Conservation (phyloP, 2,329 filamentous ascomycete genomes). For the Apiospora kogelbergensis region DNA sequence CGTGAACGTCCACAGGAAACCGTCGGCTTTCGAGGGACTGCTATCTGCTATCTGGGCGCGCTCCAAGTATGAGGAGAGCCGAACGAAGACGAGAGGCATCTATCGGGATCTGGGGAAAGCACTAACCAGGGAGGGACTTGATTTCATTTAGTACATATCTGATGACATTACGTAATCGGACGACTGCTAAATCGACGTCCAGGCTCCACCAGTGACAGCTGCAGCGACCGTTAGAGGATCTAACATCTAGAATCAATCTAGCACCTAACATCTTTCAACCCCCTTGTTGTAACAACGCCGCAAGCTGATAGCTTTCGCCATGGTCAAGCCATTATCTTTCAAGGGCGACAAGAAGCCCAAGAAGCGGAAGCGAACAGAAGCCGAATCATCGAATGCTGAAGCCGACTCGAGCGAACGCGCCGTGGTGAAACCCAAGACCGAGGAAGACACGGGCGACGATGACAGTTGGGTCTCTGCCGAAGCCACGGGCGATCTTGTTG, state of each 20-base stretch:
- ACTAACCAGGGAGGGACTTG: background rate
- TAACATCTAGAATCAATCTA: background rate
- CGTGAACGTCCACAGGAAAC: constrained; percentile 23
- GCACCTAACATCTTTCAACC: background rate
- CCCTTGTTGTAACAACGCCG: background rate
- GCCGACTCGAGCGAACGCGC: constrained; percentile 37
- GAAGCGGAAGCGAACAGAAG: constrained; percentile 76
- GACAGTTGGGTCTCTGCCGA: constrained; percentile 94
- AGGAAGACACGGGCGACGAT: constrained; percentile 50
- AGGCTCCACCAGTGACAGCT: background rate
- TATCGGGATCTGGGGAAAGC: constrained; percentile 1
- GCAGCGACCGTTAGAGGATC: background rate
- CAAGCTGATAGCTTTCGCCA: constrained; percentile 35
- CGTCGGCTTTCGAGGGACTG: constrained; percentile 23
- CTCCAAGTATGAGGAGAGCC: constrained; percentile 13
- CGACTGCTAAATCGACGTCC: background rate
- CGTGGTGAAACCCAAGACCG: constrained; percentile 24
- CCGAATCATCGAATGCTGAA: constrained; percentile 39
- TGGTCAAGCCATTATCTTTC: constrained; percentile 90
- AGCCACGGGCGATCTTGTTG: constrained; percentile 68
- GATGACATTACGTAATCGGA: background rate
- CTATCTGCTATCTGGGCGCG: background rate
- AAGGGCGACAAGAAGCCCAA: constrained; percentile 97
- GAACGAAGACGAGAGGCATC: constrained; percentile 5
- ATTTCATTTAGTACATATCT: too few species aligned